Conservation (phyloP, 2,329 filamentous ascomycete species). For the Trichoderma pleuroti region DNA sequence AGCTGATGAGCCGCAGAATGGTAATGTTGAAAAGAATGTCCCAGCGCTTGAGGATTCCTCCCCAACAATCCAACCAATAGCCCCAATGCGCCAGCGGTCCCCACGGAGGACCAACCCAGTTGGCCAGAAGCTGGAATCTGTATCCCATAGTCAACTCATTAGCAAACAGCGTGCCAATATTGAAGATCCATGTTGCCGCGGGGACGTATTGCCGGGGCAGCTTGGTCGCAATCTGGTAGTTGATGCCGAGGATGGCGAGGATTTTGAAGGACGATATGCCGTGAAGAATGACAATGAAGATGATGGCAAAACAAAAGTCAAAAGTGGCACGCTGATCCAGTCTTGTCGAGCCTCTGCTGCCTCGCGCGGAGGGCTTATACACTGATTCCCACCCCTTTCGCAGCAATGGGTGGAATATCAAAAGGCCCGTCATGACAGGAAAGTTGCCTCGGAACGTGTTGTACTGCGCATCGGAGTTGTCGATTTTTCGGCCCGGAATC, state of each 20-base stretch:
- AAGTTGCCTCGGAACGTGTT: conserved; percentile 79
- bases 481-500: conserved; percentile 89
- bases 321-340: conserved; percentile 72
- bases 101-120: conserved; percentile 43
- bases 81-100: conserved; percentile 58
- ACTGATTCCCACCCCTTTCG: conserved; percentile 67
- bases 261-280: conserved; percentile 85
- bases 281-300: conserved; percentile 77
- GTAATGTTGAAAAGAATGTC: conserved; percentile 98
- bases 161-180: conserved; percentile 77
- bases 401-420: conserved; percentile 75
- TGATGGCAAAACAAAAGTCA: conserved; percentile 74
- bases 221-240: conserved; percentile 73
- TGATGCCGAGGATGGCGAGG: conserved; percentile 71
- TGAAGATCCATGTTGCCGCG: conserved; percentile 81
- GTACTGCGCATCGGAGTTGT: conserved; percentile 89
- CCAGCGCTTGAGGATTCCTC: conserved; percentile 86
- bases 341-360: conserved; percentile 51
- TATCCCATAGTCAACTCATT: conserved; percentile 86
- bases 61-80: conserved; percentile 69
- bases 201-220: conserved; percentile 71
- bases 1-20: conserved; percentile 86
- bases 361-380: conserved; percentile 34
- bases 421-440: conserved; percentile 70
- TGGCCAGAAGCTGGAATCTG: conserved; percentile 60